Percentiles rank a stretch among this genome's conserved stretches.
phyloP scores from a whole-genome alignment of 1,284 basidiomycete species.

The Termitomyces sp. region DNA sequence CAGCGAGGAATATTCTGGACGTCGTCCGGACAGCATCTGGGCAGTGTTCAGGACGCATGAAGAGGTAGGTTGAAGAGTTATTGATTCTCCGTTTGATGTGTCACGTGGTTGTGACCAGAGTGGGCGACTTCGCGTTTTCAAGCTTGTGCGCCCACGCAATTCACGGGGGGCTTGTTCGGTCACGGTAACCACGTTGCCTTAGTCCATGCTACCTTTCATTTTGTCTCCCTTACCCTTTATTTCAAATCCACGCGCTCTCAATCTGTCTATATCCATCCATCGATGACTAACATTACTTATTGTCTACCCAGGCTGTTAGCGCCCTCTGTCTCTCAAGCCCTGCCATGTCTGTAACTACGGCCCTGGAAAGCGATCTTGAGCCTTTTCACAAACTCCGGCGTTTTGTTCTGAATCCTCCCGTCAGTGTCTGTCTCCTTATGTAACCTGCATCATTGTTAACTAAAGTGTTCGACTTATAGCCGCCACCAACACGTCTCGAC shows the following conservation, averaged over 20 bases:
- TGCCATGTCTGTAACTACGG: constrained; percentile 45
- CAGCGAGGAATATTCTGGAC: constrained; percentile 28
- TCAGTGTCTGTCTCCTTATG: constrained; percentile 27
- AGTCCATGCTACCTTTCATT: constrained; percentile 14
- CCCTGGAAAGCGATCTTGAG: constrained; percentile 57
- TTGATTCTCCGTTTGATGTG: background rate
- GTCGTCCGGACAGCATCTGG: constrained; percentile 38
- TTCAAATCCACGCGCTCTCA: constrained; percentile 10
- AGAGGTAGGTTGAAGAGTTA: constrained; percentile 41
- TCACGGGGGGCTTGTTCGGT: constrained; percentile 22
- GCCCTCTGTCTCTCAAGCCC: constrained; percentile 47
- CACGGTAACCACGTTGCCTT: constrained; percentile 19
- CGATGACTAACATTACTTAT: constrained; percentile 19
- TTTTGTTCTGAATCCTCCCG: constrained; percentile 36
- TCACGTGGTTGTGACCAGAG: constrained; percentile 21
- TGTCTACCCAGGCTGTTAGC: constrained; percentile 41
- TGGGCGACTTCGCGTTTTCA: background rate
- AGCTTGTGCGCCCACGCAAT: constrained; percentile 4
- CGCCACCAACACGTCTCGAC: constrained; percentile 12
- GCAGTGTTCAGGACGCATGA: constrained; percentile 54
- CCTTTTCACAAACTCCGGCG: constrained; percentile 50
- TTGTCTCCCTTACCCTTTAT: constrained; percentile 8
- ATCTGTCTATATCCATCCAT: constrained; percentile 9
- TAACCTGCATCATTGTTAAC: constrained; percentile 19
- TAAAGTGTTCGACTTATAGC: constrained; percentile 12